Percentiles rank a stretch among this genome's conserved stretches.
These are phyloP conservation scores for Pseudotulostoma volvatum DNA, from an alignment of 495 filamentous ascomycete genomes.

Conservation along the genomic window DNA sequence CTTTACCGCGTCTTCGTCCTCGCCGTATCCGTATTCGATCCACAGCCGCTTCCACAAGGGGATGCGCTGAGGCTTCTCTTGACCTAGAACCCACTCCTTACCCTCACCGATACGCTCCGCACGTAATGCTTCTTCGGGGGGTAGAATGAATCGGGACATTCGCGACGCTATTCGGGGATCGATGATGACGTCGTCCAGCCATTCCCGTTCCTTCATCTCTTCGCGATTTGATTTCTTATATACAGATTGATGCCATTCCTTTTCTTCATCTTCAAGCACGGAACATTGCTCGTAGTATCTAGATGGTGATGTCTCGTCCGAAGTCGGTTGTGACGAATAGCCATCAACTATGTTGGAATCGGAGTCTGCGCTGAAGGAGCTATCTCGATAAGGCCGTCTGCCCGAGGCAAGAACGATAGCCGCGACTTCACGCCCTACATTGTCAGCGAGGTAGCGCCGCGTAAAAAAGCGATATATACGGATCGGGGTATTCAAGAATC, in stretches of 20 bases:
- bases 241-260: constrained; percentile 71
- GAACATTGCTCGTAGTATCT: constrained; percentile 45
- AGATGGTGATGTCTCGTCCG: constrained; percentile 2
- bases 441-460: constrained; percentile 69
- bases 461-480: constrained; percentile 80
- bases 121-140: constrained; percentile 48
- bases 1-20: constrained; percentile 26
- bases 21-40: constrained; percentile 31
- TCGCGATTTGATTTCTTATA: constrained; percentile 40
- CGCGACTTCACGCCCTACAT: constrained; percentile 77
- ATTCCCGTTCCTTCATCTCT: constrained; percentile 41
- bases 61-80: constrained; percentile 22
- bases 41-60: constrained; percentile 29
- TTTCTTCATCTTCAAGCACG: constrained; percentile 62
- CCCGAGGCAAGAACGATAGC: constrained; percentile 57
- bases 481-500: constrained; percentile 79
- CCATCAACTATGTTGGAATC: constrained; percentile 3
- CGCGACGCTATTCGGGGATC: constrained; percentile 62
- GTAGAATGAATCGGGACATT: constrained; percentile 60
- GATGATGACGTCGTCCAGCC: constrained; percentile 59
- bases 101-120: constrained; percentile 43
- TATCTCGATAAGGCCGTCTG: constrained; percentile 29
- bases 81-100: constrained; percentile 50
- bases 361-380: constrained; percentile 13
- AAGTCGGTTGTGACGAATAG: constrained; percentile 1